Conservation (phyloP, 345 rosid species). For the Diplotaxis tenuifolia region DNA sequence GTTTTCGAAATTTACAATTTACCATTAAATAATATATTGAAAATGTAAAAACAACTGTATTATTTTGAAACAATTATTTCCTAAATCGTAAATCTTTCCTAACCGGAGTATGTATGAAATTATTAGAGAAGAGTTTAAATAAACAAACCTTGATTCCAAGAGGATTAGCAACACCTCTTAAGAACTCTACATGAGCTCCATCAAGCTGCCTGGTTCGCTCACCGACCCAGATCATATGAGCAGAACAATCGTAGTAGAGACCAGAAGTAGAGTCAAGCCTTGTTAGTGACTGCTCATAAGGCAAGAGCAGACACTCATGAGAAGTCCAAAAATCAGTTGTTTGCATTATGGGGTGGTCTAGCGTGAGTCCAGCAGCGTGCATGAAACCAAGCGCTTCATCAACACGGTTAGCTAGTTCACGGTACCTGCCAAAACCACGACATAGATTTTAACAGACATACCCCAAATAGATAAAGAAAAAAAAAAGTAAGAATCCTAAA, state of each 20-base stretch:
- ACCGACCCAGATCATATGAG: conserved; percentile 75
- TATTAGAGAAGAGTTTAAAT: not conserved
- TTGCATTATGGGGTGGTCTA: conserved; percentile 76
- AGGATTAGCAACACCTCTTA: conserved; percentile 76
- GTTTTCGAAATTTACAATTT: too few relatives aligned
- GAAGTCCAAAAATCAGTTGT: conserved; percentile 80
- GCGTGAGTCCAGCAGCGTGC: conserved; percentile 71
- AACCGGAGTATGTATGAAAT: too few relatives aligned
- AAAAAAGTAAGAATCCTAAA: not conserved
- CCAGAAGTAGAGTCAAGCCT: conserved; percentile 74
- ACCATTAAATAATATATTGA: too few relatives aligned
- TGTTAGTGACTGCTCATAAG: conserved; percentile 70
- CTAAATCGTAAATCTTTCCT: too few relatives aligned
- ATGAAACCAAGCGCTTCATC: conserved; percentile 83
- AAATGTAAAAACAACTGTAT: too few relatives aligned
- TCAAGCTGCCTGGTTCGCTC: conserved; percentile 78
- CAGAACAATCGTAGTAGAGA: conserved; percentile 69
- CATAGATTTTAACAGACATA: not conserved
- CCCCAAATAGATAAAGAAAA: conserved; percentile 5
- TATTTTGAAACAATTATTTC: too few relatives aligned
- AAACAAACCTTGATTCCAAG: conserved; percentile 66
- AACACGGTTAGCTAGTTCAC: conserved; percentile 64
- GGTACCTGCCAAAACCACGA: conserved; percentile 47
- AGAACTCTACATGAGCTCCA: conserved; percentile 74
- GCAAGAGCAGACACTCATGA: conserved; percentile 71